A percentile compares a stretch with the other conserved stretches of the same genome.
These are phyloP conservation scores for Podospora anserina DNA, from an alignment of 495 filamentous ascomycete genomes.

Conservation along the genomic window DNA sequence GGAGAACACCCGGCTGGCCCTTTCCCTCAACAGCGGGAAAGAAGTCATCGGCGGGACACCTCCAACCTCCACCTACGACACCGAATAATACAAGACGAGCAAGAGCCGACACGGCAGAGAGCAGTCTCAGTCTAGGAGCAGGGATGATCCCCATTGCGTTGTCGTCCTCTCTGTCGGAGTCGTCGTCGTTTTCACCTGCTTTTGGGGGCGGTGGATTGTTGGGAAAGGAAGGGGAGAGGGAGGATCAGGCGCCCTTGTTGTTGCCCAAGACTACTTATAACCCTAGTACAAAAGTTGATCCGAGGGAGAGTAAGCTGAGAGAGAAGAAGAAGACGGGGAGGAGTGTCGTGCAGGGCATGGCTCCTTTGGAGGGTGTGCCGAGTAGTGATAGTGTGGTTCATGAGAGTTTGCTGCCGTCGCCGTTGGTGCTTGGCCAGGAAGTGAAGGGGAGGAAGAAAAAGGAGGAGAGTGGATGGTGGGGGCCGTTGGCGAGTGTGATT, in stretches of 20 bases:
- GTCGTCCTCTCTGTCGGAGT: conserved; percentile 4
- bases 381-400: background rate
- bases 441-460: background rate
- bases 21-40: background rate
- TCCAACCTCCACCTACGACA: background rate
- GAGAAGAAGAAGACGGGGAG: background rate
- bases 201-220: background rate
- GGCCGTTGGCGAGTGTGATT: conserved; percentile 14
- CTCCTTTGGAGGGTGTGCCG: background rate
- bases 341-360: background rate
- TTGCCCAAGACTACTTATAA: background rate
- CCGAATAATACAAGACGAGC: background rate
- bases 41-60: background rate
- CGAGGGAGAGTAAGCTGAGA: background rate
- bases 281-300: background rate
- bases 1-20: background rate
- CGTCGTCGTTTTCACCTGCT: conserved; percentile 1
- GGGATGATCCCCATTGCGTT: conserved; percentile 14
- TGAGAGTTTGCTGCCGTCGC: background rate
- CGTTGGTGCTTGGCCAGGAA: conserved; percentile 2
- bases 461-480: conserved; percentile 37
- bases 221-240: background rate
- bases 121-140: no score
- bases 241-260: background rate
- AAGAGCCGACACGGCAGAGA: background rate